Conservation (phyloP, 495 filamentous ascomycete species). For the Aspergillus haitiensis region DNA sequence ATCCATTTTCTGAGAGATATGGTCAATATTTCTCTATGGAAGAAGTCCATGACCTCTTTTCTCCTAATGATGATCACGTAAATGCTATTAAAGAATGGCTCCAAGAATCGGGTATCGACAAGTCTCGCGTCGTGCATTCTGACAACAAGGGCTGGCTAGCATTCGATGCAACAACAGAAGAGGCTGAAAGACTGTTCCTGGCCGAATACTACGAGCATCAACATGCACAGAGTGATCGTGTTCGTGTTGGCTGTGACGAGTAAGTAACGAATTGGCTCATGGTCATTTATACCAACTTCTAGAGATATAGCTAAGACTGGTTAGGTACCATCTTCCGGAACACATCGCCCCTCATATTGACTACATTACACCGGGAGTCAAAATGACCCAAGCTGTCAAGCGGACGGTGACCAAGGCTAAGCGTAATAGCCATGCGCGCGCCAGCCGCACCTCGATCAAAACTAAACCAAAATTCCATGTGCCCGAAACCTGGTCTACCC, state of each 20-base stretch:
- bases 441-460: constrained; percentile 9
- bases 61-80: constrained; percentile 48
- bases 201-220: constrained; percentile 60
- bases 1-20: constrained; percentile 48
- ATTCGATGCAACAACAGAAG: constrained; percentile 56
- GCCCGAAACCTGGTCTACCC: constrained; percentile 25
- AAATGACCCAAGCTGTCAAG: constrained; percentile 39
- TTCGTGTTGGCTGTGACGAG: constrained; percentile 51
- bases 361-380: constrained; percentile 59
- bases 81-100: constrained; percentile 48
- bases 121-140: constrained; percentile 47
- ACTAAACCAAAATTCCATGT: constrained; percentile 41
- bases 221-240: constrained; percentile 43
- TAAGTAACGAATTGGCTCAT: constrained; percentile 14
- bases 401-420: constrained; percentile 25
- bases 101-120: constrained; percentile 48
- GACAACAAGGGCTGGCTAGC: constrained; percentile 56
- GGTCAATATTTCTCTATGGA: constrained; percentile 57
- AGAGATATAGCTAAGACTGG: constrained; percentile 7
- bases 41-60: constrained; percentile 53
- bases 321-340: constrained; percentile 54
- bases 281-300: background rate
- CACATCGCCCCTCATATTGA: constrained; percentile 54
- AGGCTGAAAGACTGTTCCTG: constrained; percentile 57
- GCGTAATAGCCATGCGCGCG: constrained; percentile 18